These are phyloP conservation scores for Fusarium coffeatum DNA, from an alignment of 2,329 filamentous ascomycete species.

Conservation along the genomic window DNA sequence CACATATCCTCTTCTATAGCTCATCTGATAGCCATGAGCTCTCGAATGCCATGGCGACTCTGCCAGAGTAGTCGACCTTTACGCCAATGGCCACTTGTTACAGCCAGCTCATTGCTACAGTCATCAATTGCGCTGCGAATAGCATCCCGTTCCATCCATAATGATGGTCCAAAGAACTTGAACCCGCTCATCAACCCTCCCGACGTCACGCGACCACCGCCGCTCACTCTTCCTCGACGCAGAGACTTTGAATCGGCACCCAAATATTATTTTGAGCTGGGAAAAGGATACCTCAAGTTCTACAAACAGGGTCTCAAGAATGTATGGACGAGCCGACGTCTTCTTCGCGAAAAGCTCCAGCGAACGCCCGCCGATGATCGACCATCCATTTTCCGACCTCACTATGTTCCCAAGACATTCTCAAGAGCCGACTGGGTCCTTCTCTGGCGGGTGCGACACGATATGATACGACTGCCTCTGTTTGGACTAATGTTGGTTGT, in stretches of 20 bases:
- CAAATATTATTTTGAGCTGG: conserved; percentile 68
- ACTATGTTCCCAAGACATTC: conserved; percentile 50
- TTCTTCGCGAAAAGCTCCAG: conserved; percentile 59
- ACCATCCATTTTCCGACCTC: conserved; percentile 54
- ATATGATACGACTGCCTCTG: conserved; percentile 80
- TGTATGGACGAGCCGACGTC: conserved; percentile 74
- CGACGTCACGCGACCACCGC: conserved; percentile 76
- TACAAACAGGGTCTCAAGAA: conserved; percentile 87
- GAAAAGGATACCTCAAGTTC: conserved; percentile 82
- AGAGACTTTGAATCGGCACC: conserved; percentile 50
- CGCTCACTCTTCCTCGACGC: conserved; percentile 71
- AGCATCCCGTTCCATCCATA: conserved; percentile 42
- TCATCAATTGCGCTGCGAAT: conserved; percentile 17
- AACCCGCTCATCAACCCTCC: conserved; percentile 74
- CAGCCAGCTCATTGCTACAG: neutral
- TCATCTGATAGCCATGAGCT: conserved; percentile 47
- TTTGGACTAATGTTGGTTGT: conserved; percentile 81
- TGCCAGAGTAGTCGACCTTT: conserved; percentile 39
- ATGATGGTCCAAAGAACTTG: conserved; percentile 46
- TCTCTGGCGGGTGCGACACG: conserved; percentile 73
- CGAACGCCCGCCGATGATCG: conserved; percentile 66
- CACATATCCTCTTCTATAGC: conserved; percentile 23
- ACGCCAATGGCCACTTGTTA: conserved; percentile 32
- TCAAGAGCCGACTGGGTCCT: conserved; percentile 79
- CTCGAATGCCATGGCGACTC: conserved; percentile 49